Evolutionary conservation across 495 filamentous ascomycete species (phyloP).

Genomic region (Diplogelasinospora grovesii): DNA sequence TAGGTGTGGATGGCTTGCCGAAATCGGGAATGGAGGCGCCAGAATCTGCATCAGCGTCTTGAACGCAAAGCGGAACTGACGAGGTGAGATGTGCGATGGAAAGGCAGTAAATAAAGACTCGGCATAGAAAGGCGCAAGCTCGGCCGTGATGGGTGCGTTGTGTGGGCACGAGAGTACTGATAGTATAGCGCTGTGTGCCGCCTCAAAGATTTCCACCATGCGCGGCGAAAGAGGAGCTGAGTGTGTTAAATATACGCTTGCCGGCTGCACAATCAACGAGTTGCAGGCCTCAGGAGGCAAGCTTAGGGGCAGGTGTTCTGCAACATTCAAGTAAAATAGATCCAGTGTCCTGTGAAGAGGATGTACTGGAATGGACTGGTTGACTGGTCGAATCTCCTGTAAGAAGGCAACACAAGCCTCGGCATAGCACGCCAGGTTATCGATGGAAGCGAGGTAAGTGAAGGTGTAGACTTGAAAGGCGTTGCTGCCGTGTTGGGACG

Average conservation of each 20-base stretch:
- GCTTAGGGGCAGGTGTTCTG: conserved; percentile 75
- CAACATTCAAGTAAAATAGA: conserved; percentile 85
- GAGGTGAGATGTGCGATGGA: conserved; percentile 70
- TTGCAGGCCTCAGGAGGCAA: conserved; percentile 61
- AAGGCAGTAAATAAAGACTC: conserved; percentile 79
- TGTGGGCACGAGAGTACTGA: conserved; percentile 74
- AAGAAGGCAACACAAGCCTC: conserved; percentile 64
- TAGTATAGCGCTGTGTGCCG: conserved; percentile 82
- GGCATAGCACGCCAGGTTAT: conserved; percentile 73
- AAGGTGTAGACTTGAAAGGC: conserved; percentile 77
- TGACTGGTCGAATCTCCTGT: conserved; percentile 49
- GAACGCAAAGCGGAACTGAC: conserved; percentile 92
- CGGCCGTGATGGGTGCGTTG: conserved; percentile 62
- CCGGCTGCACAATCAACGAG: conserved; percentile 64
- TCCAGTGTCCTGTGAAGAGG: conserved; percentile 74
- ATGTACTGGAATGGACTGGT: conserved; percentile 59
- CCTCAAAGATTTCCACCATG: conserved; percentile 73
- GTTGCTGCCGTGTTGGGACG: conserved; percentile 65
- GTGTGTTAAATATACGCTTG: conserved; percentile 69
- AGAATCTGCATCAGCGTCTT: conserved; percentile 80
- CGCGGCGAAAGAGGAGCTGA: conserved; percentile 32
- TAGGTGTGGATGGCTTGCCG: conserved; percentile 64
- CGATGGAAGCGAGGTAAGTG: conserved; percentile 80
- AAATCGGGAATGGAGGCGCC: conserved; percentile 71
- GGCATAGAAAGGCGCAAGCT: conserved; percentile 79